These are phyloP conservation scores for Chaetomium olivaceum DNA, from an alignment of 2,329 filamentous ascomycete genomes.

Conservation along the genomic window DNA sequence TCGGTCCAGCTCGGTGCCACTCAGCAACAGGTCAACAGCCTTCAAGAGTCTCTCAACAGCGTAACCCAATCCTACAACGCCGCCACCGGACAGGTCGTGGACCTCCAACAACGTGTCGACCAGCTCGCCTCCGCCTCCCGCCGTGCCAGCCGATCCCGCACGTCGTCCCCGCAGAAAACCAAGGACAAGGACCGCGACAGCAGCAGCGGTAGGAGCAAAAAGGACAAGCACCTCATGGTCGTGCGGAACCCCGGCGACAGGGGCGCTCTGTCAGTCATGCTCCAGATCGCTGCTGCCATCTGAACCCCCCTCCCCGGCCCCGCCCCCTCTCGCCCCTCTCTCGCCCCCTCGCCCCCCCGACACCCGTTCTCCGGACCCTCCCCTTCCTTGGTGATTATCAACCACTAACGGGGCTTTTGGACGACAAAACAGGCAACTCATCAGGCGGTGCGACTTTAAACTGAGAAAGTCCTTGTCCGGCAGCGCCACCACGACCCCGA, in stretches of 20 bases:
- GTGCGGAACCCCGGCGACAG: slow-evolving; percentile 34
- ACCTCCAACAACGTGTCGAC: slow-evolving; percentile 31
- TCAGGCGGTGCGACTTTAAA: slow-evolving; percentile 14
- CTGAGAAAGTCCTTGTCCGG: slow-evolving; percentile 10
- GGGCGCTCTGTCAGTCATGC: slow-evolving; percentile 34
- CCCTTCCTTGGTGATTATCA: not conserved
- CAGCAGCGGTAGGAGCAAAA: slow-evolving; percentile 27
- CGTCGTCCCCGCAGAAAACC: slow-evolving; percentile 30
- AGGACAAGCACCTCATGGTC: slow-evolving; percentile 33
- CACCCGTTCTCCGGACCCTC: not conserved
- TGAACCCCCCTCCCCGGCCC: slow-evolving; percentile 15
- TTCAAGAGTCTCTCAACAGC: slow-evolving; percentile 26
- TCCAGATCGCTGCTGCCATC: slow-evolving; percentile 34
- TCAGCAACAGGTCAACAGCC: slow-evolving; percentile 28
- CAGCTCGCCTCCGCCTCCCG: slow-evolving; percentile 27
- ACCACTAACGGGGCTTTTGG: slow-evolving; percentile 20
- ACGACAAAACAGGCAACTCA: slow-evolving; percentile 14
- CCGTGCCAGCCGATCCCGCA: slow-evolving; percentile 30
- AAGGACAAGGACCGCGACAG: slow-evolving; percentile 31
- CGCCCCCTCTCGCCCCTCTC: too few relatives aligned
- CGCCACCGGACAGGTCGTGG: slow-evolving; percentile 27
- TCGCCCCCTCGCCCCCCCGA: not conserved
- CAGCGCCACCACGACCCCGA: slow-evolving; percentile 1
- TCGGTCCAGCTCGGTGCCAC: slow-evolving; percentile 30
- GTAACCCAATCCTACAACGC: slow-evolving; percentile 28